Evolutionary conservation across 495 filamentous ascomycete species (phyloP).

Genomic region (Podospora australis): DNA sequence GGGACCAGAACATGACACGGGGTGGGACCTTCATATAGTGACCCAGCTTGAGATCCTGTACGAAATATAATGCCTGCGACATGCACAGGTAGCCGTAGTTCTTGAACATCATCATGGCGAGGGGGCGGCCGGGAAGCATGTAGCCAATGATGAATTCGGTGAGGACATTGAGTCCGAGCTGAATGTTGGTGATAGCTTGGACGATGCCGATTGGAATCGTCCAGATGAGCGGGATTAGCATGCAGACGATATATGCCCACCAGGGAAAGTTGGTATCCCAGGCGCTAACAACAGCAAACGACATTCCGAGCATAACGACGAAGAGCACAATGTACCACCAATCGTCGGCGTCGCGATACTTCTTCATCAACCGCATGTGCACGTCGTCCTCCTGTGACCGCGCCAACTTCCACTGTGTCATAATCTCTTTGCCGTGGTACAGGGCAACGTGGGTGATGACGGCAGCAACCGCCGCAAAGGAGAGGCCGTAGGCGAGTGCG

Average conservation of each 20-base stretch:
- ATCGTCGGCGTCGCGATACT: constrained; percentile 49
- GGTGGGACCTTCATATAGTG: constrained; percentile 69
- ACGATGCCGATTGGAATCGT: constrained; percentile 50
- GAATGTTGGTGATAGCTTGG: constrained; percentile 62
- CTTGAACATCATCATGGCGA: constrained; percentile 65
- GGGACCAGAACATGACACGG: constrained; percentile 58
- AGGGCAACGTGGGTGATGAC: constrained; percentile 57
- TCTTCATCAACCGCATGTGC: constrained; percentile 56
- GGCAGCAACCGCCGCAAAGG: constrained; percentile 61
- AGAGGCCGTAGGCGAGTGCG: constrained; percentile 57
- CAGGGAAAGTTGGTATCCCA: constrained; percentile 59
- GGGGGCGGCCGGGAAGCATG: constrained; percentile 56
- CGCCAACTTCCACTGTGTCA: constrained; percentile 42
- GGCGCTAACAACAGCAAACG: constrained; percentile 48
- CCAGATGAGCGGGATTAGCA: constrained; percentile 48
- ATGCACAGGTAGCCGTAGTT: constrained; percentile 65
- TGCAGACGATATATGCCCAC: constrained; percentile 61
- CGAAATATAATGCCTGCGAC: constrained; percentile 43
- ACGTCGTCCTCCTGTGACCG: constrained; percentile 59
- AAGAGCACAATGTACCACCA: constrained; percentile 50
- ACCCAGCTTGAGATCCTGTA: constrained; percentile 51
- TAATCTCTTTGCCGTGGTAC: constrained; percentile 58
- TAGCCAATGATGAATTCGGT: constrained; percentile 68
- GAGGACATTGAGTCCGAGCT: constrained; percentile 60
- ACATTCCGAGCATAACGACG: constrained; percentile 37